Percentiles rank a stretch among this genome's conserved stretches.
Conservation (phyloP, 2,329 filamentous ascomycete species). For the Penicillium polonicum region DNA sequence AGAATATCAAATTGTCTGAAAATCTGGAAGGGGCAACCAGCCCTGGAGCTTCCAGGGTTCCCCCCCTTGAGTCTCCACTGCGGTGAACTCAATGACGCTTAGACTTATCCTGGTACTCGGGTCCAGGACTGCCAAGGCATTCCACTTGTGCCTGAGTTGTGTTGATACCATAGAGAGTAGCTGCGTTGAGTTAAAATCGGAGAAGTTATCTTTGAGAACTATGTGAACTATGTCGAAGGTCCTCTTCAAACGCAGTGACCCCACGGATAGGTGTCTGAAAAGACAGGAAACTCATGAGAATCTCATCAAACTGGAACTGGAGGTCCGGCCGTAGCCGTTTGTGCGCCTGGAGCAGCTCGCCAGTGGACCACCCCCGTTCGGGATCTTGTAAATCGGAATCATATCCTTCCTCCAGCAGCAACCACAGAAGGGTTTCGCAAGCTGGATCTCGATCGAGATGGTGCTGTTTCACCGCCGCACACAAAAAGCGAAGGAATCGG, state of each 20-base stretch:
- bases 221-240: conserved; percentile 20
- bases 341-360: conserved; percentile 37
- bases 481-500: conserved; percentile 35
- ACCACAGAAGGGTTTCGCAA: conserved; percentile 42
- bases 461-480: conserved; percentile 28
- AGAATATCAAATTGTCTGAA: neutral
- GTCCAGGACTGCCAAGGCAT: conserved; percentile 15
- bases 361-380: conserved; percentile 39
- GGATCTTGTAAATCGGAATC: conserved; percentile 38
- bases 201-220: neutral
- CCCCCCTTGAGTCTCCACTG: neutral
- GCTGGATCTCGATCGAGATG: conserved; percentile 36
- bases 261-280: conserved; percentile 33
- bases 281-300: conserved; percentile 39
- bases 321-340: conserved; percentile 38
- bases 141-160: neutral
- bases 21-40: neutral
- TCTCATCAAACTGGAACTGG: conserved; percentile 43
- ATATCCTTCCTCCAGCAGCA: conserved; percentile 40
- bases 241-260: conserved; percentile 35
- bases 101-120: conserved; percentile 19
- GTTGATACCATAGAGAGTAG: neutral
- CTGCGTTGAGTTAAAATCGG: neutral
- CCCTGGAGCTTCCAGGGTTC: neutral
- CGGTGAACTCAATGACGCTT: conserved; percentile 20